A percentile compares a stretch with the other conserved stretches of the same genome.
Conservation (phyloP, 495 filamentous ascomycete species). For the Xylaria scruposa region DNA sequence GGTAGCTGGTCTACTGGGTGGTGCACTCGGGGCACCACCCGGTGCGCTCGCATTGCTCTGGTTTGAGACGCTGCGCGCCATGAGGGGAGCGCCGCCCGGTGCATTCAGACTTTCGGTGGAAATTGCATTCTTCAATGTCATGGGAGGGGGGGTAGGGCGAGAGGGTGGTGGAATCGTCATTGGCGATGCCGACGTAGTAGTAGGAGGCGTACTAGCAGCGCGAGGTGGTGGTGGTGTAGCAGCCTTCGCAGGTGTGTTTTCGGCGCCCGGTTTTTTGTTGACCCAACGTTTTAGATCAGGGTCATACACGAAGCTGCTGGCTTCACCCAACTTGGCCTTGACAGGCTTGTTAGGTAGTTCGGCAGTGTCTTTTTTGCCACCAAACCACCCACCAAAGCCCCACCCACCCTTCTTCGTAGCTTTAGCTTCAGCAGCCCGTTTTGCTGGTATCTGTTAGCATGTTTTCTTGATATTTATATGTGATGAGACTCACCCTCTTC, state of each 20-base stretch:
- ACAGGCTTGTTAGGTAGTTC: slow-evolving; percentile 71
- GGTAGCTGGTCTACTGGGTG: slow-evolving; percentile 64
- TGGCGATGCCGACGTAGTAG: slow-evolving; percentile 39
- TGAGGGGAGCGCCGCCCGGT: slow-evolving; percentile 48
- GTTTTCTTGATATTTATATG: slow-evolving; percentile 27
- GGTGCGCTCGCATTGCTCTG: slow-evolving; percentile 44
- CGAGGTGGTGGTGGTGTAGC: slow-evolving; percentile 59
- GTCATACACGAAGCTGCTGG: slow-evolving; percentile 92
- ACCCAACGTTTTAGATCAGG: slow-evolving; percentile 95
- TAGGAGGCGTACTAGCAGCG: slow-evolving; percentile 46
- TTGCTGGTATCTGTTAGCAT: slow-evolving; percentile 35
- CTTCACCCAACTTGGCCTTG: slow-evolving; percentile 92
- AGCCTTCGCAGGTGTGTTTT: slow-evolving; percentile 53
- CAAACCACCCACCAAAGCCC: slow-evolving; percentile 85
- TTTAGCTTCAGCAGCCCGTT: slow-evolving; percentile 43
- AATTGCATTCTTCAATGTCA: slow-evolving; percentile 32
- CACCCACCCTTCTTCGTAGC: slow-evolving; percentile 74
- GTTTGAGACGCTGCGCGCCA: slow-evolving; percentile 52
- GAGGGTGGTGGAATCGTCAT: slow-evolving; percentile 36
- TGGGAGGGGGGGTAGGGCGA: slow-evolving; percentile 36
- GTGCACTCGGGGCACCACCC: slow-evolving; percentile 45
- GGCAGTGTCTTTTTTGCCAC: slow-evolving; percentile 70
- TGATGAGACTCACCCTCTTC: slow-evolving; percentile 70
- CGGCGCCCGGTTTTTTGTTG: slow-evolving; percentile 86
- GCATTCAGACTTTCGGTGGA: slow-evolving; percentile 36